Evolutionary conservation across 768 basidiomycete genomes (phyloP), one percentile per base, ranked within the genome.

Genomic region (Naganishia randhawae): DNA sequence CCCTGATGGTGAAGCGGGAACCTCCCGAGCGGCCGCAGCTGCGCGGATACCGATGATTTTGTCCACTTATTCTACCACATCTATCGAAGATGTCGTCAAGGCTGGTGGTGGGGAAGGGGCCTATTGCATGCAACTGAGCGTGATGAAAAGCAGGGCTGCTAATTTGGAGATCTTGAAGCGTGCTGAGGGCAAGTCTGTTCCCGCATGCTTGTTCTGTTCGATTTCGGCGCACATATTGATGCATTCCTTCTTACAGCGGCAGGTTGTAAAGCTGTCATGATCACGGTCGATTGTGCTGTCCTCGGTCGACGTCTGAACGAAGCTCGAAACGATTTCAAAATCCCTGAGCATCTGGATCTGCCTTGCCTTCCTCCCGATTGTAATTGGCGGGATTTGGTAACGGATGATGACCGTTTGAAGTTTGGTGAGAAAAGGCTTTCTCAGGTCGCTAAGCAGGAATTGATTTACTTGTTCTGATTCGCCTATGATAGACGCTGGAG

Each of bases 271-370:
- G 41, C 41, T 19, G 41, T 42, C 41, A 42, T 42, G 41, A 42
- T 42, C 41, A 42, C 41, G 10, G 41, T 42, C 11, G 41, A 42
- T 42, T 42, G 41, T 19, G 41, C 41, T 19, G 41, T 42, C 41
- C 51, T 52, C 51, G 74, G 68, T 3, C 48, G 64, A n/a, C 64
- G 64, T 9, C 32, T 65, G n/a, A 50, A 50, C 64, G 64, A 65
- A 22, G 31, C 31, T 3, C 64, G 64, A 42, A 35, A 65, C 50
- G 35, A 37, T 50, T 65, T 65, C 48, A 31, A 29, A n/a, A 41
- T 65, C 11, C 54, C 65, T 13, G 33, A 27, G 11, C 37, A 31
- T 32, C 31, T 61, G 25, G 61, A 29, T 2, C 37, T 65, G 14
- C 35, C 48, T 29, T 31, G 45, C 33, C 57, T 41, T 29, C 33